Evolutionary conservation across 768 basidiomycete species (phyloP), one percentile per base, ranked within the genome.

Genomic region (Mycena amicta): DNA sequence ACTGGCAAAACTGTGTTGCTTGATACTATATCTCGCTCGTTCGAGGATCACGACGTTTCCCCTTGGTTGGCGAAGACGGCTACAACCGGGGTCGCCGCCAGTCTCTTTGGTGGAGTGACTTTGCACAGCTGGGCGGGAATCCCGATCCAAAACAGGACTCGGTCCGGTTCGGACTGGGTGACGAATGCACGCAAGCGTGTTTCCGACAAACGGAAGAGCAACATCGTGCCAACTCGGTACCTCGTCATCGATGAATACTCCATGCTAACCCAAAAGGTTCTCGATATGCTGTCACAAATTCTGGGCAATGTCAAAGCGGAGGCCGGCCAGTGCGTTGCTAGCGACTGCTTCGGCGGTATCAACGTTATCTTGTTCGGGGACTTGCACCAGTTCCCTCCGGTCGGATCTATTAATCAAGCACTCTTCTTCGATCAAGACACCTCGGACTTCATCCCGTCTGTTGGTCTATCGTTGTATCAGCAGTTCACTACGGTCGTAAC

Each of bases 311-410:
- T 57, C 0, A 57, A 56, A 28, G 55, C 41, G 20, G 51, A 56
- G 29, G 50, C 11, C 26, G 51, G 40, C 8, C 41, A 37, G 11
- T 58, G 56, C 0, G 52, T 60, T 13, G 30, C 60, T 0, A 56
- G 57, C 1, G 5, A 43, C 2, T 60, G 70, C 0, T 80, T 79
- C 57, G 75, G 74, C 3, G 73, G 76, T 0, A 64, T 80, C 55
- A 76, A 72, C 53, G 67, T 80, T 11, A 74, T 80, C 3, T 20
- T 80, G 3, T 62, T 66, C n/a, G 80, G 80, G 0, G 77, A 80
- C 52, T 71, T 78, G 16, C 77, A 80, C 53, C 80, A 80, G 63
- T 80, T 81, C 57, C 79, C 77, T 2, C 78, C 76, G 0, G 76
- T 81, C 0, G 64, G 51, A n/a, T n/a, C n/a, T n/a, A n/a, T n/a